Percentiles rank a stretch among this genome's conserved stretches.
Evolutionary conservation across 1,284 basidiomycete genomes (phyloP).

Genomic region (Phylloboletellus chloephorus): DNA sequence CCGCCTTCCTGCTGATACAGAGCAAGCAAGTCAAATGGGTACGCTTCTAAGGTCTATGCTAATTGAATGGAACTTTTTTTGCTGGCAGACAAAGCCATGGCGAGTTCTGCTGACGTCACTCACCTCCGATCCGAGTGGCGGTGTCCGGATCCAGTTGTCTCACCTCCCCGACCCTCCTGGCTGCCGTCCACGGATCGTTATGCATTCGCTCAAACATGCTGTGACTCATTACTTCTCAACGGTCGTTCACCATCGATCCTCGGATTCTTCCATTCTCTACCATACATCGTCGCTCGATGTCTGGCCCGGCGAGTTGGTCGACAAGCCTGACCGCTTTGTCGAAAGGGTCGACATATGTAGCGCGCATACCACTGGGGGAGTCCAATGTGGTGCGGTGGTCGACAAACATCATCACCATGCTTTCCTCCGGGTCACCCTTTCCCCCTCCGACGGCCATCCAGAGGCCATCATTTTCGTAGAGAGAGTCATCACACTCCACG

Average conservation of each 20-base stretch:
- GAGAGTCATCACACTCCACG: constrained; percentile 2
- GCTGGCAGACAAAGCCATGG: too few relatives aligned
- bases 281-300: constrained; percentile 8
- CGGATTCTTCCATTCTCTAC: constrained; percentile 1
- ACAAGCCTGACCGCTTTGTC: constrained; percentile 7
- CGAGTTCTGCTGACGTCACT: too few relatives aligned
- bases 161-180: background rate
- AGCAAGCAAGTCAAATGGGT: too few relatives aligned
- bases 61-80: too few relatives aligned
- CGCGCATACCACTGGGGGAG: constrained; percentile 4
- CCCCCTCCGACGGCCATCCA: background rate
- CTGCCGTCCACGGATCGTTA: background rate
- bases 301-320: constrained; percentile 7
- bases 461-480: constrained; percentile 8
- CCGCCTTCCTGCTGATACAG: too few relatives aligned
- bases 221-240: constrained; percentile 6
- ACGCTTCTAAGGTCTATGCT: too few relatives aligned
- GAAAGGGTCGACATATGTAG: constrained; percentile 6
- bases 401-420: constrained; percentile 8
- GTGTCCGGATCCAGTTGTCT: constrained; percentile 1
- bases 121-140: constrained; percentile 7
- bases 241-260: constrained; percentile 5
- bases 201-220: background rate
- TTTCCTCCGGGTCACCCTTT: constrained; percentile 7
- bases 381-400: background rate